Percentiles rank a stretch among this genome's conserved stretches.
phyloP scores from a whole-genome alignment of 148 eudicot species.

The Silene latifolia region DNA sequence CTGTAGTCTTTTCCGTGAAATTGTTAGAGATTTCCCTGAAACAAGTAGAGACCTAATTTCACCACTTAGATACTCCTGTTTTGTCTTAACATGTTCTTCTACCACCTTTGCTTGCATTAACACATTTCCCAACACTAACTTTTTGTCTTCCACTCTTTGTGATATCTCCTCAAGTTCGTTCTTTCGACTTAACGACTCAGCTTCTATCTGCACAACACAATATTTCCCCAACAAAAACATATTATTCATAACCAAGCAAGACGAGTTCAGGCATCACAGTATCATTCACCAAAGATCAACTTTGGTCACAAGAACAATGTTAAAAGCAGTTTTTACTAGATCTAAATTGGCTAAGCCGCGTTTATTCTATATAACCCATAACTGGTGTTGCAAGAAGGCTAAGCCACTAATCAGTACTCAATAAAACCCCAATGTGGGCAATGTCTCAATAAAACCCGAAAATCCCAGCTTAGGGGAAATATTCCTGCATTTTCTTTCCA shows the following conservation, averaged over 20 bases:
- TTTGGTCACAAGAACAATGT: not conserved
- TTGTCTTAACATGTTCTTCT: slow-evolving; percentile 70
- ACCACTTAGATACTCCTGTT: slow-evolving; percentile 66
- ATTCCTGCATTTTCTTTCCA: too few relatives aligned
- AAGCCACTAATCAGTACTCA: not conserved
- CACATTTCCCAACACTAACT: slow-evolving; percentile 70
- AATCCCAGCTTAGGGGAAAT: too few relatives aligned
- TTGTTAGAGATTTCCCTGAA: slow-evolving; percentile 76
- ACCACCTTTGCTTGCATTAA: slow-evolving; percentile 70
- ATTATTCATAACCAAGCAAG: slow-evolving; percentile 1
- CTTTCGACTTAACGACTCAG: slow-evolving; percentile 62
- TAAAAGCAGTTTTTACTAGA: not conserved
- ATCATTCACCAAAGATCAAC: not conserved
- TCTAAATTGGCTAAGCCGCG: not conserved
- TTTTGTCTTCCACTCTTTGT: slow-evolving; percentile 65
- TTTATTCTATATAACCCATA: not conserved
- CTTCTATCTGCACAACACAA: slow-evolving; percentile 55
- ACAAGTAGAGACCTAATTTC: slow-evolving; percentile 77
- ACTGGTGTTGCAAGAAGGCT: not conserved
- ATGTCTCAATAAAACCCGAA: not conserved
- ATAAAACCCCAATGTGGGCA: too few relatives aligned
- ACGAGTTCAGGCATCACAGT: not conserved
- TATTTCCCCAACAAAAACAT: slow-evolving; percentile 10
- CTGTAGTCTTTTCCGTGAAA: slow-evolving; percentile 64
- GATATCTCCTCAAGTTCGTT: slow-evolving; percentile 85